phyloP scores from a whole-genome alignment of 805 yeast species.

The Schizosaccharomyces osmophilus region DNA sequence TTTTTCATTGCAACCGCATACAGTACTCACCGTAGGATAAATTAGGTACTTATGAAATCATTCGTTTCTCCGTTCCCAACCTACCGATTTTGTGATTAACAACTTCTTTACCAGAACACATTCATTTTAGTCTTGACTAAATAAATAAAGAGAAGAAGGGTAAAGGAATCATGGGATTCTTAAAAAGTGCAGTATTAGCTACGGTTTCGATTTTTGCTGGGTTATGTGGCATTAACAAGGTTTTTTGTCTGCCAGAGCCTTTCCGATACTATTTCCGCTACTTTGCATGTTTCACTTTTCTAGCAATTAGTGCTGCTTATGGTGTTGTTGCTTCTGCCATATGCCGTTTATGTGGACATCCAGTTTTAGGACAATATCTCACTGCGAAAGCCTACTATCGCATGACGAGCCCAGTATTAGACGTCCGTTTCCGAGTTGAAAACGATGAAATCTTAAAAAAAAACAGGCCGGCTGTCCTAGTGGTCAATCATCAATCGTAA shows the following conservation, averaged over 20 bases:
- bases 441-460: slow-evolving; percentile 30
- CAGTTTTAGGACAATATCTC: slow-evolving; percentile 63
- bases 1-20: too few species aligned
- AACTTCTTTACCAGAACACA: too few species aligned
- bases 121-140: too few species aligned
- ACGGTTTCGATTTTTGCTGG: neutral
- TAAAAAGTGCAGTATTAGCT: neutral
- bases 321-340: slow-evolving; percentile 56
- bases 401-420: slow-evolving; percentile 34
- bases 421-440: slow-evolving; percentile 43
- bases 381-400: slow-evolving; percentile 64
- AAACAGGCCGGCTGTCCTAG: slow-evolving; percentile 44
- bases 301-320: slow-evolving; percentile 1
- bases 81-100: too few species aligned
- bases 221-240: neutral
- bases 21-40: too few species aligned
- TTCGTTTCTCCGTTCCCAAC: too few species aligned
- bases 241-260: neutral
- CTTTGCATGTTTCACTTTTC: neutral
- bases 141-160: neutral
- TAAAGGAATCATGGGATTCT: neutral
- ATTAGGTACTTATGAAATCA: too few species aligned
- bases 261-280: neutral
- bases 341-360: slow-evolving; percentile 44
- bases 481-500: slow-evolving; percentile 57